These are phyloP conservation scores for Colletotrichum euphorbiae DNA, from an alignment of 2,329 filamentous ascomycete species.

Conservation along the genomic window DNA sequence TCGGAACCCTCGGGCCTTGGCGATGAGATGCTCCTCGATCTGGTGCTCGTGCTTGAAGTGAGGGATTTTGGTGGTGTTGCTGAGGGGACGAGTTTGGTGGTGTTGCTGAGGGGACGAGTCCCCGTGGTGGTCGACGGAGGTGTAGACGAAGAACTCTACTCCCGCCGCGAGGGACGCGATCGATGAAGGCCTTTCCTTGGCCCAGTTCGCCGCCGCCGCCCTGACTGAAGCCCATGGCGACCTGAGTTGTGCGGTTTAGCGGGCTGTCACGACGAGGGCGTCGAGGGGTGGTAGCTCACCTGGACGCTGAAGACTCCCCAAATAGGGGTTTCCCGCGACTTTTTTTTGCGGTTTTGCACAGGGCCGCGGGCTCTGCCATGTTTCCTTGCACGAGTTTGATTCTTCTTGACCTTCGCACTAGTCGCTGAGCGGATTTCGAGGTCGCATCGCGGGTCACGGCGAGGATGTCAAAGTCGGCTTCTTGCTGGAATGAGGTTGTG, in stretches of 20 bases:
- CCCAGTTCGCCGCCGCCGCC: constrained; percentile 52
- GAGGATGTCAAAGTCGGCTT: constrained; percentile 61
- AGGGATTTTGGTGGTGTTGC: constrained; percentile 65
- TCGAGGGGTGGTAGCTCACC: constrained; percentile 46
- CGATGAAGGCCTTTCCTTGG: constrained; percentile 68
- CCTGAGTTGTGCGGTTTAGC: neutral
- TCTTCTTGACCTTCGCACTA: constrained; percentile 56
- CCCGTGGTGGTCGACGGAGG: constrained; percentile 70
- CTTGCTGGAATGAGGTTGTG: constrained; percentile 46
- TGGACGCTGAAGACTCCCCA: constrained; percentile 74
- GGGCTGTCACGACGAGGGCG: too few relatives aligned
- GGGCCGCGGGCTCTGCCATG: constrained; percentile 59
- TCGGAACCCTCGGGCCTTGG: constrained; percentile 47
- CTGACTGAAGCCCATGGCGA: constrained; percentile 44
- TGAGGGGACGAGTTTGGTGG: constrained; percentile 62
- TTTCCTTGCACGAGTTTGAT: constrained; percentile 70
- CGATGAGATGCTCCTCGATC: constrained; percentile 70
- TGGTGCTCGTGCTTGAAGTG: constrained; percentile 71
- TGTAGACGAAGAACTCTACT: constrained; percentile 71
- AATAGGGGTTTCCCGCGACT: constrained; percentile 48
- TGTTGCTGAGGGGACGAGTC: constrained; percentile 60
- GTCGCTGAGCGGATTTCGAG: constrained; percentile 62
- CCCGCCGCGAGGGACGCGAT: constrained; percentile 65
- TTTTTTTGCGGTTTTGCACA: constrained; percentile 59
- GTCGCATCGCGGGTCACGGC: constrained; percentile 69